These are phyloP conservation scores for Stephanocyclus meneghinianus DNA, from an alignment of 352 stramenopile species.

Conservation along the genomic window DNA sequence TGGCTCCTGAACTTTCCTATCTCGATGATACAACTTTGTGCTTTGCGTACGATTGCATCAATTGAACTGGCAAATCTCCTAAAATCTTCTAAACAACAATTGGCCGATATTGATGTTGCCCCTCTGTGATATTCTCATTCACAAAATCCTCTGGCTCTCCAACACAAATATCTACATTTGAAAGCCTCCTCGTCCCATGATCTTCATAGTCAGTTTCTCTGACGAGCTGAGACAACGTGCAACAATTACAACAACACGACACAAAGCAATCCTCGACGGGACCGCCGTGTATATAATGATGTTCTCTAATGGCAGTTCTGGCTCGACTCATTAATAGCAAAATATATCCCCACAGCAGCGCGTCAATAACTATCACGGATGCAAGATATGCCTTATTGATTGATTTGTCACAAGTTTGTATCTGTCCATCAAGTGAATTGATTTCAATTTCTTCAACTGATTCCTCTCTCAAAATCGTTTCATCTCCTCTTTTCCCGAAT, in stretches of 20 bases:
- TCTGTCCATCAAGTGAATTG: constrained; percentile 2
- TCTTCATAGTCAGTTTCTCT: constrained; percentile 17
- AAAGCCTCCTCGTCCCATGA: not conserved
- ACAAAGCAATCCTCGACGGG: constrained; percentile 18
- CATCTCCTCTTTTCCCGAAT: not conserved
- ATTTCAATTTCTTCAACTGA: constrained; percentile 11
- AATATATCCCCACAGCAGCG: constrained; percentile 17
- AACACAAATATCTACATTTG: constrained; percentile 14
- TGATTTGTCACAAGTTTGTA: constrained; percentile 7
- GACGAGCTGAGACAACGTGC: constrained; percentile 17
- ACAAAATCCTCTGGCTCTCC: constrained; percentile 8
- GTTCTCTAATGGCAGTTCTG: constrained; percentile 22
- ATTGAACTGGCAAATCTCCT: not conserved
- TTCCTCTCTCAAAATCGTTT: constrained; percentile 1
- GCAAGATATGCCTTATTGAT: constrained; percentile 11
- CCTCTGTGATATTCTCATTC: constrained; percentile 1
- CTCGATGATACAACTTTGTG: not conserved
- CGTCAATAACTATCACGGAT: constrained; percentile 11
- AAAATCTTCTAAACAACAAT: not conserved
- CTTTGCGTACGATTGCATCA: not conserved
- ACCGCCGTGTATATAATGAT: constrained; percentile 24
- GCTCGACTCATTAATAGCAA: constrained; percentile 10
- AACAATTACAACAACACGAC: constrained; percentile 22
- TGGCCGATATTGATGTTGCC: constrained; percentile 8
- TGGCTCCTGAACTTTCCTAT: too few relatives aligned